Conservation (phyloP, 163 green algal genomes). For the Chlorella variabilis region DNA sequence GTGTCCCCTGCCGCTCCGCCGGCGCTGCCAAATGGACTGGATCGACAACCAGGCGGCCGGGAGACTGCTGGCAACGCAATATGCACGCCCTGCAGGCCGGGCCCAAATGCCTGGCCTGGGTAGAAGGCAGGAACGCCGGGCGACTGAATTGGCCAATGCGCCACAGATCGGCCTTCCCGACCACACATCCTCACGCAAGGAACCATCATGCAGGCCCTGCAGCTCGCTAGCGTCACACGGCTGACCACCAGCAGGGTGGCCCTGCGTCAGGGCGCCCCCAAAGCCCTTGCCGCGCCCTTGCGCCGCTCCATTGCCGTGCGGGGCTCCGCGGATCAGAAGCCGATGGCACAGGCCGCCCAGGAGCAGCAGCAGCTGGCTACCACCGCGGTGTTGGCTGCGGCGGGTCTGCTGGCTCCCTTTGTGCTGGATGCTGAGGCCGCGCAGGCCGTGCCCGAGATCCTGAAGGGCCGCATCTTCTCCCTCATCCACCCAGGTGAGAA, state of each 20-base stretch:
- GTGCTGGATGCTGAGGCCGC: slow-evolving; percentile 21
- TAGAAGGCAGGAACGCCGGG: too few species aligned
- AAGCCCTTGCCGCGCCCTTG: neutral
- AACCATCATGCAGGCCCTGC: slow-evolving; percentile 6
- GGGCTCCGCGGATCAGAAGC: neutral
- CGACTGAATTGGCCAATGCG: too few species aligned
- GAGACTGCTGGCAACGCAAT: too few species aligned
- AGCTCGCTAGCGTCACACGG: neutral
- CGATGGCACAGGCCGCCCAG: neutral
- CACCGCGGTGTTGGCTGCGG: slow-evolving; percentile 14
- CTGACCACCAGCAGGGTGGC: neutral
- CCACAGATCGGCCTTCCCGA: neutral
- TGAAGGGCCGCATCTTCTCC: slow-evolving; percentile 75
- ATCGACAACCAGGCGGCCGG: too few species aligned
- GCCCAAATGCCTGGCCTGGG: too few species aligned
- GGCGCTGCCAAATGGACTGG: too few species aligned
- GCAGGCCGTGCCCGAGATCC: slow-evolving; percentile 40
- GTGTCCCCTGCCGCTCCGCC: too few species aligned
- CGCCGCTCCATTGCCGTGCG: slow-evolving; percentile 4
- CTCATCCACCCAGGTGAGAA: slow-evolving; percentile 60
- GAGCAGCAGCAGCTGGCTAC: neutral
- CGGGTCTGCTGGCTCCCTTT: slow-evolving; percentile 19
- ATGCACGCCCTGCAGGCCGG: too few species aligned
- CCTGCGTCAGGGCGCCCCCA: neutral
- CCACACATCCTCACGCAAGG: neutral